A percentile compares a stretch with the other conserved stretches of the same genome.
Conservation (phyloP, 441 rosid species). For the Gossypium lobatum region DNA sequence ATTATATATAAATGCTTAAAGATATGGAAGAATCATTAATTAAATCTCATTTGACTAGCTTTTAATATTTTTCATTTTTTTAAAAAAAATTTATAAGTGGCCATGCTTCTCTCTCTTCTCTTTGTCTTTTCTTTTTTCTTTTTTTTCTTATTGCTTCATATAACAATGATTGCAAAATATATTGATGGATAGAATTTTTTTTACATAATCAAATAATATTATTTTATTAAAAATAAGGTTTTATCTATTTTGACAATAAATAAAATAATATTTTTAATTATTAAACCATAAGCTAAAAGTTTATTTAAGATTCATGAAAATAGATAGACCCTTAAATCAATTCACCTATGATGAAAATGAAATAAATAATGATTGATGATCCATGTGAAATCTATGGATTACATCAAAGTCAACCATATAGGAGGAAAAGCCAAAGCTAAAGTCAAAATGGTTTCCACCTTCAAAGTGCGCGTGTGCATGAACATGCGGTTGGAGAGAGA, state of each 20-base stretch:
- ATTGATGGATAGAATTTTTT: neutral
- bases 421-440: neutral
- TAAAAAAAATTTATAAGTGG: neutral
- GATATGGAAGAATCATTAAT: neutral
- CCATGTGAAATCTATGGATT: neutral
- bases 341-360: neutral
- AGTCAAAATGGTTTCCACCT: neutral
- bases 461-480: conserved; percentile 13
- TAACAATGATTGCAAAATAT: neutral
- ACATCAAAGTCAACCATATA: neutral
- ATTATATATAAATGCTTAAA: neutral
- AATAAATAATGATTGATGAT: neutral
- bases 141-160: neutral
- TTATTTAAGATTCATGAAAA: neutral
- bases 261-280: neutral
- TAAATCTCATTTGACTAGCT: conserved; percentile 14
- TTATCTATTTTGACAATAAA: neutral
- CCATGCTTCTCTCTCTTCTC: neutral
- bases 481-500: neutral
- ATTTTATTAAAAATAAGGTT: neutral
- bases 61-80: neutral
- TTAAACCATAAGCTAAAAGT: neutral
- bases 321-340: neutral
- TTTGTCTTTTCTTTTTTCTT: neutral
- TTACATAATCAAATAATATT: neutral